Conservation (phyloP, 352 stramenopile genomes). For the Phytopythium vexans region DNA sequence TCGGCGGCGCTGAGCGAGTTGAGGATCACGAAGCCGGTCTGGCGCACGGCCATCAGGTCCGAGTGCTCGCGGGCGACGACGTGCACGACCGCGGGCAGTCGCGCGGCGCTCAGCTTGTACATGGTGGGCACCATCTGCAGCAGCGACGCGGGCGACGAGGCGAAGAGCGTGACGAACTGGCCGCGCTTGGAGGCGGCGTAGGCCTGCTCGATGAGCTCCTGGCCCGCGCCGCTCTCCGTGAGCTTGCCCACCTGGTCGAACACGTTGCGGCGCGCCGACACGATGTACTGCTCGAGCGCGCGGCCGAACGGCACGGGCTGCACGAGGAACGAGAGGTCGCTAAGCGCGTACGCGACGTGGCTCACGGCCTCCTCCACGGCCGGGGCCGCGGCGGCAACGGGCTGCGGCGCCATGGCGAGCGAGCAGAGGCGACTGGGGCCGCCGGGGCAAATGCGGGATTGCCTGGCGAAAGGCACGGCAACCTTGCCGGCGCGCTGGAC, state of each 20-base stretch:
- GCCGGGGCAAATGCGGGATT: not conserved
- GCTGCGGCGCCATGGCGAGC: slow-evolving; percentile 15
- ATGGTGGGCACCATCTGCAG: slow-evolving; percentile 93
- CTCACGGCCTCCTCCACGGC: slow-evolving; percentile 70
- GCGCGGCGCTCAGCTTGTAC: slow-evolving; percentile 92
- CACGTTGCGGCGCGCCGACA: slow-evolving; percentile 69
- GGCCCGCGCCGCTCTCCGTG: slow-evolving; percentile 31
- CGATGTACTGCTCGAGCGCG: slow-evolving; percentile 66
- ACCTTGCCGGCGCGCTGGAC: not conserved
- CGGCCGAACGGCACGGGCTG: slow-evolving; percentile 57
- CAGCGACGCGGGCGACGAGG: slow-evolving; percentile 79
- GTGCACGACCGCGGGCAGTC: slow-evolving; percentile 85
- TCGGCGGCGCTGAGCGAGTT: slow-evolving; percentile 84
- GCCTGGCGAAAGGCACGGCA: not conserved
- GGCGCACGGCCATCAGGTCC: slow-evolving; percentile 90
- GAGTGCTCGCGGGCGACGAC: slow-evolving; percentile 90
- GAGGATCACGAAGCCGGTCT: slow-evolving; percentile 90
- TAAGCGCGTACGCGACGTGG: slow-evolving; percentile 76
- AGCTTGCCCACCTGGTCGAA: slow-evolving; percentile 78
- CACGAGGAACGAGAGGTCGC: slow-evolving; percentile 73
- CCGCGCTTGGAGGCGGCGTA: slow-evolving; percentile 64
- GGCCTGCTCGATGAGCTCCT: slow-evolving; percentile 63
- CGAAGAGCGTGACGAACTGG: slow-evolving; percentile 90
- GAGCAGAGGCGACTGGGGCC: not conserved
- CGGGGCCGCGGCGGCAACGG: slow-evolving; percentile 11